Base-by-base conservation (phyloP, 306 rosid genomes). In the Rubus idaeus region DNA sequence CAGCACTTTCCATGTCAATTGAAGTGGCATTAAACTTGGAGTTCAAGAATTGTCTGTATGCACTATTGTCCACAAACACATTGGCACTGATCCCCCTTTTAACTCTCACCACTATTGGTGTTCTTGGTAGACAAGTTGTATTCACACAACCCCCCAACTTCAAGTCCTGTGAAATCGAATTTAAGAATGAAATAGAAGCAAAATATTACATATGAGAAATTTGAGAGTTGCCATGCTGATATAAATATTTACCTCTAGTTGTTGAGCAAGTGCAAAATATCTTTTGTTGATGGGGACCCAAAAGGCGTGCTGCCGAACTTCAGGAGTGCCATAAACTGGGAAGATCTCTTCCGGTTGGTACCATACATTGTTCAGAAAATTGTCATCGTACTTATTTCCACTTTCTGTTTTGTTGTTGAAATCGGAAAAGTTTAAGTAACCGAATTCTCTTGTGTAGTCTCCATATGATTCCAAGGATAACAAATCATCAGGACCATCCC, bases 1-100 rank as follows among this genome's bases (percentile, higher is more conserved):
- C 86, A 39, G 92, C 96, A 84, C 88, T 88, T 83, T 91, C 97
- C 93, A 90, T 93, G 77, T 93, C 96, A 75, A 83, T 79, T 2
- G 96, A 70, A 10, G 90, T 83, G 46, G 66, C 92, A 46, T 84
- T 76, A 40, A 88, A 91, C 75, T 85, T 88, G 50, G 86, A 75
- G 16, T 83, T 42, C 85, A 89, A 75, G 84, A 82, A 83, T 26
- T 82, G 80, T 83, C 92, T 86, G 46, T 87, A 91, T 49, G 96
- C 90, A 26, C 18, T 72, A 68, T 93, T 91, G 83, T 88, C 92
- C 45, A 91, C 85, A 74, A 87, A 93, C 58, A 87, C 85, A 73
- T 79, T 87, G 2, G 92, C 90, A 78, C 88, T 87, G 0, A 83
- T 61, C 23, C 98, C 96, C 40, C 81, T 89, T 42, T 86, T 52